phyloP scores from a whole-genome alignment of 1,284 basidiomycete species.

The Ceratobasidium sp. region DNA sequence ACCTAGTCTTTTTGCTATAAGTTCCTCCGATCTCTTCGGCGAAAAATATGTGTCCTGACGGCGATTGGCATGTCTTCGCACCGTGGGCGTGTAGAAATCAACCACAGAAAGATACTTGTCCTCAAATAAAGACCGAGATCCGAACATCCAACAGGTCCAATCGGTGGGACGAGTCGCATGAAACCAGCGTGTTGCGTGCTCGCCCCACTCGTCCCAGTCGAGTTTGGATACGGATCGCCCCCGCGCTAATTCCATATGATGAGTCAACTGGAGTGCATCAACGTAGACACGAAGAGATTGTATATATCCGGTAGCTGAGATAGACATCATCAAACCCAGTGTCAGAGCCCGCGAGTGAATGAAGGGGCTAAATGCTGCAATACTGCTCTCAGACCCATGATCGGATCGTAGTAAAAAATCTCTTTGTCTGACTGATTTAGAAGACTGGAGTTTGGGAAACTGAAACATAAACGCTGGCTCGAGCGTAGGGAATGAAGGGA shows the following conservation, averaged over 20 bases:
- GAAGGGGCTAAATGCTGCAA: background rate
- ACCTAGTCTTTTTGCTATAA: too few species aligned
- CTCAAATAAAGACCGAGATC: too few species aligned
- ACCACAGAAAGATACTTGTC: too few species aligned
- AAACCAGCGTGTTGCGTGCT: slow-evolving; percentile 15
- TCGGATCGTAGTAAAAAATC: background rate
- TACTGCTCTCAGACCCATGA: background rate
- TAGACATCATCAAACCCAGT: background rate
- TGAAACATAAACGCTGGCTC: too few species aligned
- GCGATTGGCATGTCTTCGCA: too few species aligned
- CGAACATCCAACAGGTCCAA: slow-evolving; percentile 32
- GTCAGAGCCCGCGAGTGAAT: background rate
- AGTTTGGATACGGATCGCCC: background rate
- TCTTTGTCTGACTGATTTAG: too few species aligned
- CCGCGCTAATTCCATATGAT: background rate
- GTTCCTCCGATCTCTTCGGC: too few species aligned
- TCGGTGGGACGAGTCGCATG: background rate
- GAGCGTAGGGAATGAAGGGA: background rate
- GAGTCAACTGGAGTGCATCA: background rate
- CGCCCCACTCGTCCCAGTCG: too few species aligned
- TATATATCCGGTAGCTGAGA: background rate
- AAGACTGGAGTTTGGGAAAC: background rate
- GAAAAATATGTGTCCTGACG: too few species aligned
- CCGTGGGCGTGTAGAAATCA: too few species aligned
- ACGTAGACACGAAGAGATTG: background rate